Percentiles rank a stretch among this genome's conserved stretches.
These are phyloP conservation scores for Penicillium angulare DNA, from an alignment of 495 filamentous ascomycete species.

Conservation along the genomic window DNA sequence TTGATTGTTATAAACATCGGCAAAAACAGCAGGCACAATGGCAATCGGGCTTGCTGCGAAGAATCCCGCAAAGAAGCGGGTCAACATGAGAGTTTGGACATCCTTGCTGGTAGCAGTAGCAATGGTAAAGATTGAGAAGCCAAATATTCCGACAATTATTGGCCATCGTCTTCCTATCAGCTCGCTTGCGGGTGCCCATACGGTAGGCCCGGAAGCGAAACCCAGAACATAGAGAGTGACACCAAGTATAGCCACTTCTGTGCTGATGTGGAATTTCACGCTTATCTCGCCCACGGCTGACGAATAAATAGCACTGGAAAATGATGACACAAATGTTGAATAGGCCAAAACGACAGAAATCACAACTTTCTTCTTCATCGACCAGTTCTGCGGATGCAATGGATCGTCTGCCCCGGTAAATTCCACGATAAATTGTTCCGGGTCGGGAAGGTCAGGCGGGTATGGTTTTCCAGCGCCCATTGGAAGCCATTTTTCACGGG, in stretches of 20 bases:
- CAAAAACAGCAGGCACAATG: slow-evolving; percentile 48
- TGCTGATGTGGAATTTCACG: slow-evolving; percentile 45
- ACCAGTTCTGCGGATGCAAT: slow-evolving; percentile 54
- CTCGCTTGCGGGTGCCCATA: slow-evolving; percentile 72
- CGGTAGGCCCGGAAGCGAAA: slow-evolving; percentile 48
- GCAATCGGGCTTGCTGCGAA: slow-evolving; percentile 49
- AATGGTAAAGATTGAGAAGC: slow-evolving; percentile 55
- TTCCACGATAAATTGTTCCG: slow-evolving; percentile 52
- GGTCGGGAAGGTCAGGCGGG: slow-evolving; percentile 43
- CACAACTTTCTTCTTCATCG: slow-evolving; percentile 20
- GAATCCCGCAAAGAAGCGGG: slow-evolving; percentile 50
- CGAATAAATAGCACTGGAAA: slow-evolving; percentile 54
- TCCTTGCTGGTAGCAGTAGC: slow-evolving; percentile 58
- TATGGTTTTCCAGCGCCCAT: slow-evolving; percentile 44
- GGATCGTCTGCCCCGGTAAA: slow-evolving; percentile 53
- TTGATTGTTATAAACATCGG: slow-evolving; percentile 50
- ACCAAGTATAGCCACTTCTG: slow-evolving; percentile 52
- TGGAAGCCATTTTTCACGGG: slow-evolving; percentile 29
- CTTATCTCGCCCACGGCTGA: slow-evolving; percentile 40
- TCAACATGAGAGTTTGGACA: slow-evolving; percentile 52
- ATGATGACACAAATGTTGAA: slow-evolving; percentile 52
- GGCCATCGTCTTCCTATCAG: slow-evolving; percentile 62
- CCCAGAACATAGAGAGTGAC: slow-evolving; percentile 56
- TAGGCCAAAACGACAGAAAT: slow-evolving; percentile 39
- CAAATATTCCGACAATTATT: slow-evolving; percentile 50